These are phyloP conservation scores for Westerdykella aurantiaca DNA, from an alignment of 2,329 filamentous ascomycete species.

Conservation along the genomic window DNA sequence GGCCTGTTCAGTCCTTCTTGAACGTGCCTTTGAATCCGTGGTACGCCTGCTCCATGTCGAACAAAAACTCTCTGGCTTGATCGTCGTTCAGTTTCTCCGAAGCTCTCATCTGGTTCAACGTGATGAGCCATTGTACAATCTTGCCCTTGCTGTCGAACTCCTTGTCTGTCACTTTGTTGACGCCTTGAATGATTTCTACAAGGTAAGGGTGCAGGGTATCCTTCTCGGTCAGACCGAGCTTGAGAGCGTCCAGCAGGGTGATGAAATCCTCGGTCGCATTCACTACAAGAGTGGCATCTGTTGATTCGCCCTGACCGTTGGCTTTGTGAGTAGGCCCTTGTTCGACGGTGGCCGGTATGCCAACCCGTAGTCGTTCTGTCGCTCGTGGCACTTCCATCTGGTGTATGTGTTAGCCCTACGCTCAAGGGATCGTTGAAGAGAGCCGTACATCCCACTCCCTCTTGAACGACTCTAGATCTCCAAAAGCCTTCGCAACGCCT, in stretches of 20 bases:
- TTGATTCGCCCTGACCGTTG: conserved; percentile 36
- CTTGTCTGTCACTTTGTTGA: conserved; percentile 91
- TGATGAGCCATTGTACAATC: conserved; percentile 97
- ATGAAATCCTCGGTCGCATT: conserved; percentile 98
- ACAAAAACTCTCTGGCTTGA: conserved; percentile 79
- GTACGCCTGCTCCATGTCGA: conserved; percentile 93
- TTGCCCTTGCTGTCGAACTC: conserved; percentile 95
- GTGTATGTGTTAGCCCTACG: conserved; percentile 1
- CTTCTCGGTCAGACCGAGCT: conserved; percentile 86
- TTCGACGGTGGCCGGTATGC: conserved; percentile 78
- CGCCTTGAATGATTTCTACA: conserved; percentile 92
- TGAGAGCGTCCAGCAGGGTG: conserved; percentile 91
- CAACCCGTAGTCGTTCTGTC: conserved; percentile 85
- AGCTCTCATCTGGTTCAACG: conserved; percentile 94
- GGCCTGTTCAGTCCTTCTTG: conserved; percentile 30
- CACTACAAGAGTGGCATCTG: conserved; percentile 65
- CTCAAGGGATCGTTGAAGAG: background rate
- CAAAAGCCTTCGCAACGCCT: conserved; percentile 80
- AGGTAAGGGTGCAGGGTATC: conserved; percentile 93
- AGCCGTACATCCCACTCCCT: conserved; percentile 76
- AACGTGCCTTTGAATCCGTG: conserved; percentile 84
- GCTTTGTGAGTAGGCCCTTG: conserved; percentile 47
- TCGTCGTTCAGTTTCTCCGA: conserved; percentile 84
- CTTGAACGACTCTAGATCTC: conserved; percentile 86
- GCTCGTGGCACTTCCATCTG: conserved; percentile 92